A percentile compares a stretch with the other conserved stretches of the same genome.
Evolutionary conservation across 345 rosid genomes (phyloP).

Genomic region (Turnera subulata): DNA sequence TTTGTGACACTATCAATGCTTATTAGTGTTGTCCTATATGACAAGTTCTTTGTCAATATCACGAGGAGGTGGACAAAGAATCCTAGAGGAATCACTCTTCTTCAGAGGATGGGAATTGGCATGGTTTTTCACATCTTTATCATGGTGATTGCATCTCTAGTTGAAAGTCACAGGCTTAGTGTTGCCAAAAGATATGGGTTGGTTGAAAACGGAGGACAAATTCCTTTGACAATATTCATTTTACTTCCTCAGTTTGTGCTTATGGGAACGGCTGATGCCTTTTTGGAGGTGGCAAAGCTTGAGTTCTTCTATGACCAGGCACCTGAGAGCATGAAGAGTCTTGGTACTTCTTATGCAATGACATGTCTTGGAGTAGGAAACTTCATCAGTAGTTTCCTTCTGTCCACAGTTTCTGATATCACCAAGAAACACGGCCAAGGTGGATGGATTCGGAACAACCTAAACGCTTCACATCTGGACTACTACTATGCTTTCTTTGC

Average conservation of each 20-base stretch:
- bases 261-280: conserved; percentile 79
- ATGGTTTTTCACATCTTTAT: conserved; percentile 48
- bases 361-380: conserved; percentile 58
- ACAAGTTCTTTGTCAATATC: conserved; percentile 43
- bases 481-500: conserved; percentile 68
- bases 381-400: conserved; percentile 71
- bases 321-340: conserved; percentile 89
- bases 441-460: conserved; percentile 75
- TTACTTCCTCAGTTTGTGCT: conserved; percentile 76
- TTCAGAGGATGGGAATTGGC: conserved; percentile 77
- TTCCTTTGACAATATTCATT: conserved; percentile 58
- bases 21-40: conserved; percentile 54
- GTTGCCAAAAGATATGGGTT: conserved; percentile 50
- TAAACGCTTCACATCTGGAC: conserved; percentile 71
- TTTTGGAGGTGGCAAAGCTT: conserved; percentile 69
- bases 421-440: conserved; percentile 46
- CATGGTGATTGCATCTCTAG: conserved; percentile 59
- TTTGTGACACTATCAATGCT: conserved; percentile 71
- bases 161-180: conserved; percentile 45
- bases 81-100: conserved; percentile 74
- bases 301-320: conserved; percentile 95
- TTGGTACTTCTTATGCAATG: conserved; percentile 65
- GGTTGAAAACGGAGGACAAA: conserved; percentile 43
- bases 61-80: conserved; percentile 46
- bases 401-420: conserved; percentile 46